These are phyloP conservation scores for Capillidium heterosporum DNA, from an alignment of 371 early-diverging fungal species.

Conservation along the genomic window DNA sequence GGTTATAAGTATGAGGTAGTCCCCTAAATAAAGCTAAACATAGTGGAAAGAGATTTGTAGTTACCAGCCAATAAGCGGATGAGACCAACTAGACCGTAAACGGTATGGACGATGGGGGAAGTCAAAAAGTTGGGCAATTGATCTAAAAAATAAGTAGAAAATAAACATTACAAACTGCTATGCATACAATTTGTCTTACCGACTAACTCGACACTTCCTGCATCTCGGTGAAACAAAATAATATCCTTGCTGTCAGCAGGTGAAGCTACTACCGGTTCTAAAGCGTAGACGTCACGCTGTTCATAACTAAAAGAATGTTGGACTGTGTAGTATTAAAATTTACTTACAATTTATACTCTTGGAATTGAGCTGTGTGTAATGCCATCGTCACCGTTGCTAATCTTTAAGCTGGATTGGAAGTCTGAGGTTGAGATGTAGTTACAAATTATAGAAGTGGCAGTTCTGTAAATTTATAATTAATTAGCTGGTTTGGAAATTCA, in stretches of 20 bases:
- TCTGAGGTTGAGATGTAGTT: no score
- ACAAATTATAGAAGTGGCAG: no score
- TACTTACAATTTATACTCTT: neutral
- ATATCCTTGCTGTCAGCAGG: neutral
- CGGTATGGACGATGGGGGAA: slow-evolving; percentile 12
- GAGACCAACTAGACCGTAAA: slow-evolving; percentile 57
- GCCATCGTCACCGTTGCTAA: no score
- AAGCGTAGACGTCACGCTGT: neutral
- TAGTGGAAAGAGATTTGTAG: neutral
- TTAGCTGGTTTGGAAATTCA: no score
- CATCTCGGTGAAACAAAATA: slow-evolving; percentile 6
- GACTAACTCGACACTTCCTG: neutral
- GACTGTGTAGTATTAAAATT: neutral
- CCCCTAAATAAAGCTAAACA: slow-evolving; percentile 25
- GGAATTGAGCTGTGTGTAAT: no score
- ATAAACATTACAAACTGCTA: no score
- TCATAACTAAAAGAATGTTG: neutral
- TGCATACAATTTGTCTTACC: neutral
- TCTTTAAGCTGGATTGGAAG: no score
- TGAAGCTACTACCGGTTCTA: neutral
- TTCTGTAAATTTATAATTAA: no score
- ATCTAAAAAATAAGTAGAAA: neutral
- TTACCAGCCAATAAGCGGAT: slow-evolving; percentile 51
- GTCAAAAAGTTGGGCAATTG: neutral
- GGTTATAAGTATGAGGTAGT: slow-evolving; percentile 71